Evolutionary conservation across 805 yeast genomes (phyloP).

Genomic region (Kurtzmaniella cleridarum): DNA sequence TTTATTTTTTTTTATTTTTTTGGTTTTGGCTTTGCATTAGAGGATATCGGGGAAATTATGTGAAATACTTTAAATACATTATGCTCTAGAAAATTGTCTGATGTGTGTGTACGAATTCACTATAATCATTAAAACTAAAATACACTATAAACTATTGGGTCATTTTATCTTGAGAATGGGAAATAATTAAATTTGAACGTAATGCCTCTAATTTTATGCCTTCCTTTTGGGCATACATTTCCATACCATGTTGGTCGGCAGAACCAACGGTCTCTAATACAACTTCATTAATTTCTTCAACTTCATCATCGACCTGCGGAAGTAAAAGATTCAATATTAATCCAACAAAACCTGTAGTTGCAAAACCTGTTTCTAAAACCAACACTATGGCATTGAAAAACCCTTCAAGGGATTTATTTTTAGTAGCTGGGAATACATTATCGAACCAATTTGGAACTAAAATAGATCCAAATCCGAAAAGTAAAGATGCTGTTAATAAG

Average conservation of each 20-base stretch:
- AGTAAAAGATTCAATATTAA: conserved; percentile 56
- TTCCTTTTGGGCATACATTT: conserved; percentile 27
- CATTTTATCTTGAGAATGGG: conserved; percentile 2
- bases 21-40: too few relatives aligned
- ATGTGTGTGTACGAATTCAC: too few relatives aligned
- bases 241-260: conserved; percentile 32
- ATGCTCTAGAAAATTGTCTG: too few relatives aligned
- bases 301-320: conserved; percentile 53
- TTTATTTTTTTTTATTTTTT: too few relatives aligned
- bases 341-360: conserved; percentile 62
- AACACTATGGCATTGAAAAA: conserved; percentile 63
- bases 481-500: conserved; percentile 57
- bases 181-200: conserved; percentile 8
- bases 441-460: conserved; percentile 63
- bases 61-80: too few relatives aligned
- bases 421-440: conserved; percentile 57
- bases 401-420: conserved; percentile 51
- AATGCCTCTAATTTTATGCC: conserved; percentile 22
- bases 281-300: conserved; percentile 9
- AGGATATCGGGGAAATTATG: too few relatives aligned
- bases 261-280: conserved; percentile 39
- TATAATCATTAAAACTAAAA: too few relatives aligned
- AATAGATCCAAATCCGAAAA: conserved; percentile 65
- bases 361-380: conserved; percentile 70
- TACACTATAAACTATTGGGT: too few relatives aligned